phyloP scores from a whole-genome alignment of 2,329 filamentous ascomycete genomes.

The Phialophora tarda region DNA sequence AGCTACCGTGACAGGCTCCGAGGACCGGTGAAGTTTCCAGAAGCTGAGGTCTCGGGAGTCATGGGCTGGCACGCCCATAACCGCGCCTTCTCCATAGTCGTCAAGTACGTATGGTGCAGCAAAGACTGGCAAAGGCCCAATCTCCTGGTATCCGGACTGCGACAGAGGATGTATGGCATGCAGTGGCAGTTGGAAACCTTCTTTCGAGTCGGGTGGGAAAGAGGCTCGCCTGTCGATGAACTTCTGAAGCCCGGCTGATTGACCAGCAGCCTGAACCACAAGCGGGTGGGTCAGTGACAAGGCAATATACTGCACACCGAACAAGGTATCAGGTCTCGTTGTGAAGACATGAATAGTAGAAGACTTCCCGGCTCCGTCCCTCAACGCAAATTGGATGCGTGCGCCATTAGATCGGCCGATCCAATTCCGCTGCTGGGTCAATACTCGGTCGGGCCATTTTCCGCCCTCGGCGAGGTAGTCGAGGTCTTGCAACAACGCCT shows the following conservation, averaged over 20 bases:
- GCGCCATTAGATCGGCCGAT: constrained; percentile 78
- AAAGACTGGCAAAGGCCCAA: constrained; percentile 72
- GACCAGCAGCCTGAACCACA: constrained; percentile 65
- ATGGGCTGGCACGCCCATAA: constrained; percentile 91
- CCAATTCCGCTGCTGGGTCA: constrained; percentile 87
- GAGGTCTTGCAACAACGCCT: constrained; percentile 73
- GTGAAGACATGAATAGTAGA: constrained; percentile 71
- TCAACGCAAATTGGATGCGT: constrained; percentile 71
- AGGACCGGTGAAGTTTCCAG: constrained; percentile 70
- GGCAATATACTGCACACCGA: constrained; percentile 83
- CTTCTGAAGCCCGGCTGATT: constrained; percentile 65
- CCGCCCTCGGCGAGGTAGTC: constrained; percentile 66
- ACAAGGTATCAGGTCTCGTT: constrained; percentile 83
- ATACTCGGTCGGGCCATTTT: constrained; percentile 80
- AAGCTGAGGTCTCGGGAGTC: constrained; percentile 79
- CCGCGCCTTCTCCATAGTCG: constrained; percentile 83
- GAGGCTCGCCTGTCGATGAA: constrained; percentile 67
- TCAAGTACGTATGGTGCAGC: constrained; percentile 84
- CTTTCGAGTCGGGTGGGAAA: constrained; percentile 62
- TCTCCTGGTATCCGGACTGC: constrained; percentile 58
- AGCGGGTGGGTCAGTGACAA: constrained; percentile 75
- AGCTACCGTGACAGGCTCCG: constrained; percentile 67
- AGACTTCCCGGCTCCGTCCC: constrained; percentile 36
- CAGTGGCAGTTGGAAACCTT: constrained; percentile 70
- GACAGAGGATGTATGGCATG: constrained; percentile 69